These are phyloP conservation scores for Debaryomyces maramus DNA, from an alignment of 805 yeast genomes.

Conservation along the genomic window DNA sequence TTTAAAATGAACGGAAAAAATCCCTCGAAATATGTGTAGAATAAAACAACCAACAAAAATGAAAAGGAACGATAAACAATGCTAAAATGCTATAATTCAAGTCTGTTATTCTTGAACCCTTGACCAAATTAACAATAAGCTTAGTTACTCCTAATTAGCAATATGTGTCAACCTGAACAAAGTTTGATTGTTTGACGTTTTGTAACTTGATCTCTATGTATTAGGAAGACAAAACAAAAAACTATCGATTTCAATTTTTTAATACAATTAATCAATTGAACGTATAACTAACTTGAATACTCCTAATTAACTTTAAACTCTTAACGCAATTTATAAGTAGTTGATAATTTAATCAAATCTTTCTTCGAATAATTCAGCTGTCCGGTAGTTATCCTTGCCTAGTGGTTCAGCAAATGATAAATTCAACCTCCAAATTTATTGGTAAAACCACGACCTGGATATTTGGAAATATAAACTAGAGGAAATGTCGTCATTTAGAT, in stretches of 20 bases:
- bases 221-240: neutral
- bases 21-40: neutral
- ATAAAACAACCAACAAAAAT: neutral
- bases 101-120: neutral
- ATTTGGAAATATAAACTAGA: too few species aligned
- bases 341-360: neutral
- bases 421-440: conserved; percentile 1
- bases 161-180: neutral
- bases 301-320: neutral
- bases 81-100: neutral
- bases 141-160: neutral
- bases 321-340: neutral
- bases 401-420: conserved; percentile 1
- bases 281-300: neutral
- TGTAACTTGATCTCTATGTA: neutral
- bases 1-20: neutral
- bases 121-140: neutral
- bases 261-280: neutral
- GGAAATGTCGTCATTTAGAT: too few species aligned
- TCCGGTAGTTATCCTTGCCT: neutral
- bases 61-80: neutral
- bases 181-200: neutral
- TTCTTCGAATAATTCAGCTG: too few species aligned
- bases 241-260: neutral
- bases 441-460: too few species aligned